Percentiles rank a stretch among this genome's conserved stretches.
Conservation (phyloP, 208 protist species). For the Trypanosoma boissoni region DNA sequence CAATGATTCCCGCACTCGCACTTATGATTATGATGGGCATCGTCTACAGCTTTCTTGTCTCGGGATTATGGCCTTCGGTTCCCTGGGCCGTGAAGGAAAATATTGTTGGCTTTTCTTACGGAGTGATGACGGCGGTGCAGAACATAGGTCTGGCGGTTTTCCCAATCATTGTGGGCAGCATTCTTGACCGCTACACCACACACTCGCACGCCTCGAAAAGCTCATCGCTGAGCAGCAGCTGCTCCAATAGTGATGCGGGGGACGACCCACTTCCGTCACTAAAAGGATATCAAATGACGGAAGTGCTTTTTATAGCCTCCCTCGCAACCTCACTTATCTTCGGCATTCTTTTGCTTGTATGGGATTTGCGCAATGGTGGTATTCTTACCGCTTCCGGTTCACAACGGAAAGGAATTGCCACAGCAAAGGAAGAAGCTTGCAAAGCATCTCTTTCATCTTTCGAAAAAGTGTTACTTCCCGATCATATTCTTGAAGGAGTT, state of each 20-base stretch:
- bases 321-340: slow-evolving; percentile 37
- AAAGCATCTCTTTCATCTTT: slow-evolving; percentile 9
- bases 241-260: too few relatives aligned
- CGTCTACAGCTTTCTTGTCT: slow-evolving; percentile 86
- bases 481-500: too few relatives aligned
- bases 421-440: slow-evolving; percentile 10
- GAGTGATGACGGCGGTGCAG: slow-evolving; percentile 89
- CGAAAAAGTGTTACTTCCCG: slow-evolving; percentile 8
- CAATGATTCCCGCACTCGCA: slow-evolving; percentile 53
- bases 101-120: slow-evolving; percentile 82
- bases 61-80: slow-evolving; percentile 87
- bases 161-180: slow-evolving; percentile 56
- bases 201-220: background rate
- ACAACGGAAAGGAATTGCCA: slow-evolving; percentile 32
- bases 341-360: slow-evolving; percentile 48
- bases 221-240: slow-evolving; percentile 8
- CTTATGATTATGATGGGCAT: slow-evolving; percentile 80
- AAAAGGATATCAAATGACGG: slow-evolving; percentile 58
- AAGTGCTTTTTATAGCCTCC: slow-evolving; percentile 51
- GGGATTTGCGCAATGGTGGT: slow-evolving; percentile 39
- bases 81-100: slow-evolving; percentile 67
- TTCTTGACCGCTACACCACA: slow-evolving; percentile 57
- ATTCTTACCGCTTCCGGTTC: slow-evolving; percentile 46
- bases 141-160: slow-evolving; percentile 84
- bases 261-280: slow-evolving; percentile 35